Conservation (phyloP, 192 early-diverging fungal genomes). For the Ambispora gerdemannii region DNA sequence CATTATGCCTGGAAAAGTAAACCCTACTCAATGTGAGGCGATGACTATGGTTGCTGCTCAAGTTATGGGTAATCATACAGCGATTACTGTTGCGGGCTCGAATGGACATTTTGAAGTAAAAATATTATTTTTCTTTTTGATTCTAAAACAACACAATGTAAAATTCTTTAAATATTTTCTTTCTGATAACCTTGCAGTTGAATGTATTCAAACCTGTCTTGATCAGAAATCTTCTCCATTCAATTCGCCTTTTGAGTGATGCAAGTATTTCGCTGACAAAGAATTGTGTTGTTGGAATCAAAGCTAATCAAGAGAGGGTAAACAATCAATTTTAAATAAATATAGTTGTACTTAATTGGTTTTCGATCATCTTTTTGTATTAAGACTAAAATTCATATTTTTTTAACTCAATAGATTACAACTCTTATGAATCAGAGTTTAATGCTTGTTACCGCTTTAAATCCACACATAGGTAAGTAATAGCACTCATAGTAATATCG, state of each 20-base stretch:
- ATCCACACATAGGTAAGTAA: conserved; percentile 87
- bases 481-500: too few relatives aligned
- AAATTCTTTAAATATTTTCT: not conserved
- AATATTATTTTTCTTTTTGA: conserved; percentile 17
- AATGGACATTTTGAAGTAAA: conserved; percentile 95
- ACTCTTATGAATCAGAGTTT: conserved; percentile 86
- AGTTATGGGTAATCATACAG: conserved; percentile 98
- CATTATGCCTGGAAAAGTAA: conserved; percentile 99
- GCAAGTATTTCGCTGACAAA: conserved; percentile 89
- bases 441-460: conserved; percentile 98
- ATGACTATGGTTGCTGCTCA: conserved; percentile 99
- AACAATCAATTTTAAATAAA: not conserved
- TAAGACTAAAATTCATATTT: not conserved
- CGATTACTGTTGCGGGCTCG: conserved; percentile 87
- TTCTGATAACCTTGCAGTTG: conserved; percentile 51
- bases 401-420: conserved; percentile 54
- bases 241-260: conserved; percentile 82
- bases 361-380: not conserved
- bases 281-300: conserved; percentile 94
- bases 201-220: conserved; percentile 99
- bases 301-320: conserved; percentile 81
- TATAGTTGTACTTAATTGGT: not conserved
- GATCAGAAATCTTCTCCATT: conserved; percentile 97
- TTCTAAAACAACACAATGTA: not conserved
- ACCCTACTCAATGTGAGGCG: conserved; percentile 99